A percentile compares a stretch with the other conserved stretches of the same genome.
These are phyloP conservation scores for Colletotrichum sp. DNA, from an alignment of 2,329 filamentous ascomycete species.

Conservation along the genomic window DNA sequence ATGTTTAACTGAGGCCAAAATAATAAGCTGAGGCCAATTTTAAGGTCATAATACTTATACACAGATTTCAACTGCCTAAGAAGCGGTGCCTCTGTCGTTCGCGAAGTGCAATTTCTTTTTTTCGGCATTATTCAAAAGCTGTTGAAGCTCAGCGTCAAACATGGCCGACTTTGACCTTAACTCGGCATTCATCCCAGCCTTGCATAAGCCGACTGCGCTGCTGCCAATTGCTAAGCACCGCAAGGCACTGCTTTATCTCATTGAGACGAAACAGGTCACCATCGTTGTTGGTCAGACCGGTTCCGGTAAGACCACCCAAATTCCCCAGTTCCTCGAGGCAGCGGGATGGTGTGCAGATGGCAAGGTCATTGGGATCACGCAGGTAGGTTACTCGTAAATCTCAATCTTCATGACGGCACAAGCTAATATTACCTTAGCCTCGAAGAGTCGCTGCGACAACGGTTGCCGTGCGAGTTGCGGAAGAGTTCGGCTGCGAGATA, in stretches of 20 bases:
- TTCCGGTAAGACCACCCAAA: conserved; percentile 93
- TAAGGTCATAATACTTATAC: neutral
- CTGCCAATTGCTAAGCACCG: conserved; percentile 88
- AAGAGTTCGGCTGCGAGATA: conserved; percentile 84
- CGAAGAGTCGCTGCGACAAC: conserved; percentile 90
- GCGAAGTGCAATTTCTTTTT: neutral
- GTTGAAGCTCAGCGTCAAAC: neutral
- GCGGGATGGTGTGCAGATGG: conserved; percentile 88
- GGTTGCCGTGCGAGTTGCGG: conserved; percentile 85
- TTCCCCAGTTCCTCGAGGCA: conserved; percentile 88
- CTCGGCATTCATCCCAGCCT: conserved; percentile 73
- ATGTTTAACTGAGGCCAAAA: neutral
- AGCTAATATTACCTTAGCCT: conserved; percentile 58
- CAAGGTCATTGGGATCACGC: conserved; percentile 85
- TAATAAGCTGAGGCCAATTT: neutral
- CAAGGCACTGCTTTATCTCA: conserved; percentile 79
- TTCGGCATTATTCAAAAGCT: neutral
- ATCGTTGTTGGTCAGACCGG: conserved; percentile 94
- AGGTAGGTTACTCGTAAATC: conserved; percentile 62
- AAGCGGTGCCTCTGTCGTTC: neutral
- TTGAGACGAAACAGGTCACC: conserved; percentile 84
- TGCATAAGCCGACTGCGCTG: conserved; percentile 84
- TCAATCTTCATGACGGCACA: neutral
- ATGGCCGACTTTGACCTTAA: conserved; percentile 65
- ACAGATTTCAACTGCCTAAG: neutral